These are phyloP conservation scores for Coemansia sp. DNA, from an alignment of 192 early-diverging fungal species.

Conservation along the genomic window DNA sequence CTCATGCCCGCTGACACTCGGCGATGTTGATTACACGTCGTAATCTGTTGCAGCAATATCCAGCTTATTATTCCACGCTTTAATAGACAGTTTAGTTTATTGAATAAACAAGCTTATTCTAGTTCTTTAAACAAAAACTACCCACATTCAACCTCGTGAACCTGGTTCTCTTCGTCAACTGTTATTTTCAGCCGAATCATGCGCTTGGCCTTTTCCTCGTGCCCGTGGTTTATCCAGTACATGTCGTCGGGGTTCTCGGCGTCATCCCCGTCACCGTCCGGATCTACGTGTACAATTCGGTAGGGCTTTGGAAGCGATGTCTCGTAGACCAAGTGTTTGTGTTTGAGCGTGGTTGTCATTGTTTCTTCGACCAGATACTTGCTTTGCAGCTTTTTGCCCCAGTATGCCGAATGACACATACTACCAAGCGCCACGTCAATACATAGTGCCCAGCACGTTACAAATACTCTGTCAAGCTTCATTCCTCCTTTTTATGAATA, in stretches of 20 bases:
- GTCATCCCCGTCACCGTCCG: conserved; percentile 40
- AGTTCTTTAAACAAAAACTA: no score
- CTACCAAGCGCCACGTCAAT: background rate
- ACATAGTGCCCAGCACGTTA: background rate
- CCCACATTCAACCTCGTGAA: conserved; percentile 41
- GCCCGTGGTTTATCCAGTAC: conserved; percentile 40
- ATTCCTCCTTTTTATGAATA: no score
- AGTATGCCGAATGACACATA: conserved; percentile 42
- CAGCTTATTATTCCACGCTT: no score
- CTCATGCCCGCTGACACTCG: conserved; percentile 23
- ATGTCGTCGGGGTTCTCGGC: conserved; percentile 42
- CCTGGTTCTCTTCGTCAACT: conserved; percentile 41
- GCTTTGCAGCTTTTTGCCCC: conserved; percentile 32
- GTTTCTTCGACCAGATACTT: conserved; percentile 38
- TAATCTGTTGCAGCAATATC: no score
- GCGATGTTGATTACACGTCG: conserved; percentile 21
- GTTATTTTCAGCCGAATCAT: conserved; percentile 37
- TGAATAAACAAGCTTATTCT: no score
- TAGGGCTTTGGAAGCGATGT: conserved; percentile 46
- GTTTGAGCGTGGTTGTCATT: conserved; percentile 24
- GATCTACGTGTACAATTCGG: conserved; percentile 45
- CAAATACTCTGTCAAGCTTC: background rate
- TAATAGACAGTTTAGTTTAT: no score
- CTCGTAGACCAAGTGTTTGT: conserved; percentile 41
- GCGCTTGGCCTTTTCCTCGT: conserved; percentile 41